Evolutionary conservation across 1,284 basidiomycete genomes (phyloP).

Genomic region (Baeospora myosura): DNA sequence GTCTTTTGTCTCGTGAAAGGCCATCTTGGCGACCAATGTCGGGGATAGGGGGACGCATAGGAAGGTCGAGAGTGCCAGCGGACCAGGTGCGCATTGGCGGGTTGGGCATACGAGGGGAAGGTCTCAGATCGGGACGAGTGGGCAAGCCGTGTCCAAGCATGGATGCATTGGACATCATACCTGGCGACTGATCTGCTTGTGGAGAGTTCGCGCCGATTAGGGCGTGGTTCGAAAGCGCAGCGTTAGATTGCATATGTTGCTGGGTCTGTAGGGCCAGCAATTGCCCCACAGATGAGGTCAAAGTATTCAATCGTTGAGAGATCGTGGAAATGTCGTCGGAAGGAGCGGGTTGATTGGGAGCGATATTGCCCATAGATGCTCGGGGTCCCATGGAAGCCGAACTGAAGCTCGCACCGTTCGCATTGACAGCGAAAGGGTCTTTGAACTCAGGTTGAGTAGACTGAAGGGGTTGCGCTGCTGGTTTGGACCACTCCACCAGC

Average conservation of each 20-base stretch:
- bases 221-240: slow-evolving; percentile 33
- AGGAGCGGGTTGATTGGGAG: slow-evolving; percentile 59
- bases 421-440: slow-evolving; percentile 58
- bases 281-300: slow-evolving; percentile 84
- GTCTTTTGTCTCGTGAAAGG: slow-evolving; percentile 58
- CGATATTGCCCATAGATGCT: slow-evolving; percentile 56
- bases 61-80: slow-evolving; percentile 66
- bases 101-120: slow-evolving; percentile 52
- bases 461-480: too few species aligned
- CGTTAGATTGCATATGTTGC: slow-evolving; percentile 44
- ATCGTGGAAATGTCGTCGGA: slow-evolving; percentile 71
- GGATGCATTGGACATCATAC: slow-evolving; percentile 26
- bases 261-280: slow-evolving; percentile 72
- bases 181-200: slow-evolving; percentile 41
- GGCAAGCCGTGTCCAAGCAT: slow-evolving; percentile 52
- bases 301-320: slow-evolving; percentile 71
- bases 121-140: slow-evolving; percentile 52
- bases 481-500: slow-evolving; percentile 57
- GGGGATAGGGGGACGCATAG: slow-evolving; percentile 44
- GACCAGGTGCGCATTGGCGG: slow-evolving; percentile 77
- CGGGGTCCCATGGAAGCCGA: slow-evolving; percentile 40
- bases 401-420: slow-evolving; percentile 26
- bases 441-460: slow-evolving; percentile 61
- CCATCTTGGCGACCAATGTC: slow-evolving; percentile 31
- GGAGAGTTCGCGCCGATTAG: slow-evolving; percentile 37